These are phyloP conservation scores for Monilinia vaccinii-corymbosi DNA, from an alignment of 2,329 filamentous ascomycete genomes.

Conservation along the genomic window DNA sequence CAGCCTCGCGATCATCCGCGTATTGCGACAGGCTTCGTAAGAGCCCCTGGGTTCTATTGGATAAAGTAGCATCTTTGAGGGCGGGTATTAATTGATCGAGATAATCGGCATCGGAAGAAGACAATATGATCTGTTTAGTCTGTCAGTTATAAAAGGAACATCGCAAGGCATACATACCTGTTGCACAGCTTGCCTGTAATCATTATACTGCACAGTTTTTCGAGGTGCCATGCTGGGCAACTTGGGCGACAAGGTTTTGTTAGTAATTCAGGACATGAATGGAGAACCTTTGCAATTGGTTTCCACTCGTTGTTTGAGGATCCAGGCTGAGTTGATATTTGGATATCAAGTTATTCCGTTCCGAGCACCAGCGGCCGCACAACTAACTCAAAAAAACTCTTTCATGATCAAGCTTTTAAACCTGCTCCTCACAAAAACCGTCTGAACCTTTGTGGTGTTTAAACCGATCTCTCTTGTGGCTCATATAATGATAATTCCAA, in stretches of 20 bases:
- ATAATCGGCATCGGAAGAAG: constrained; percentile 85
- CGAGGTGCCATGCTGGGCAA: constrained; percentile 18
- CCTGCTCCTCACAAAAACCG: background rate
- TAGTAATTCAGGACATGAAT: background rate
- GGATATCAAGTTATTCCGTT: background rate
- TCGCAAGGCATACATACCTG: constrained; percentile 22
- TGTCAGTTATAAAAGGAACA: background rate
- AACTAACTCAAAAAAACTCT: background rate
- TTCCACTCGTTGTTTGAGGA: background rate
- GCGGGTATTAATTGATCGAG: constrained; percentile 92
- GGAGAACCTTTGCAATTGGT: background rate
- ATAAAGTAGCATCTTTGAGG: constrained; percentile 77
- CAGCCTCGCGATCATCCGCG: constrained; percentile 74
- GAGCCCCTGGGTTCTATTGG: constrained; percentile 63
- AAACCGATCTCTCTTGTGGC: background rate
- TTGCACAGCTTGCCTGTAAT: constrained; percentile 27
- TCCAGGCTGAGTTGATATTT: background rate
- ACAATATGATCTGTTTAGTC: constrained; percentile 68
- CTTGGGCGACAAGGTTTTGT: background rate
- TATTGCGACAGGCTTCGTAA: constrained; percentile 73
- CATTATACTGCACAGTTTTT: constrained; percentile 26
- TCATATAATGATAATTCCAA: background rate
- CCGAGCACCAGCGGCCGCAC: background rate
- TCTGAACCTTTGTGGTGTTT: background rate
- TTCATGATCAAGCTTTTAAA: too few species aligned